Percentiles rank a stretch among this genome's conserved stretches.
These are phyloP conservation scores for Ruellia speciosa DNA, from an alignment of 305 asterid genomes.

Conservation along the genomic window DNA sequence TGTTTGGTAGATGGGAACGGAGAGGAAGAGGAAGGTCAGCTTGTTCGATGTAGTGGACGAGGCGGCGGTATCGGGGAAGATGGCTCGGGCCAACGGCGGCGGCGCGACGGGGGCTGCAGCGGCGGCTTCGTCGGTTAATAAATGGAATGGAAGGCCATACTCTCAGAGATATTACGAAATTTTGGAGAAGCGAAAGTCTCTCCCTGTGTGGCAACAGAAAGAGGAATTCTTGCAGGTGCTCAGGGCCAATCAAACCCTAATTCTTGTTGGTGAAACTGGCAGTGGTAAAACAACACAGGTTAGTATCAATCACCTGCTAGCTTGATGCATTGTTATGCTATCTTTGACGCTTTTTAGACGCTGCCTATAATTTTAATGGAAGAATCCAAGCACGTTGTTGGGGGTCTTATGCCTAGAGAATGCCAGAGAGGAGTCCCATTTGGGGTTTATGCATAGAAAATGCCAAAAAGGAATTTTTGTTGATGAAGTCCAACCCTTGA, in stretches of 20 bases:
- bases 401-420: neutral
- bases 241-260: conserved; percentile 54
- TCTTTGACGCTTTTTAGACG: neutral
- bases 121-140: conserved; percentile 36
- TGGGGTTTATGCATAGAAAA: neutral
- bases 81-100: conserved; percentile 46
- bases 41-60: conserved; percentile 94
- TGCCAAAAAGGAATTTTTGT: neutral
- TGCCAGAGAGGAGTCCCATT: too few relatives aligned
- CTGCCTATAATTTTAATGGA: neutral
- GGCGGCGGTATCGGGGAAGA: conserved; percentile 40
- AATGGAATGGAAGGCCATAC: conserved; percentile 65
- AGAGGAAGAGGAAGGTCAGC: conserved; percentile 94
- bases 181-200: conserved; percentile 77
- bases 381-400: neutral
- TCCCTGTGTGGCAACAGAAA: conserved; percentile 97
- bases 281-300: conserved; percentile 99
- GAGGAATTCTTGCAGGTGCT: conserved; percentile 74
- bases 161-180: conserved; percentile 75
- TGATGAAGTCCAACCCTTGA: neutral
- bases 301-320: conserved; percentile 19
- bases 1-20: conserved; percentile 63
- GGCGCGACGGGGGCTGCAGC: conserved; percentile 23
- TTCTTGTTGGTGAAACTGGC: conserved; percentile 96
- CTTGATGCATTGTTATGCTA: neutral